Evolutionary conservation across 495 filamentous ascomycete species (phyloP), one percentile per base, ranked within the genome.

Genomic region (Talaromyces ruber): DNA sequence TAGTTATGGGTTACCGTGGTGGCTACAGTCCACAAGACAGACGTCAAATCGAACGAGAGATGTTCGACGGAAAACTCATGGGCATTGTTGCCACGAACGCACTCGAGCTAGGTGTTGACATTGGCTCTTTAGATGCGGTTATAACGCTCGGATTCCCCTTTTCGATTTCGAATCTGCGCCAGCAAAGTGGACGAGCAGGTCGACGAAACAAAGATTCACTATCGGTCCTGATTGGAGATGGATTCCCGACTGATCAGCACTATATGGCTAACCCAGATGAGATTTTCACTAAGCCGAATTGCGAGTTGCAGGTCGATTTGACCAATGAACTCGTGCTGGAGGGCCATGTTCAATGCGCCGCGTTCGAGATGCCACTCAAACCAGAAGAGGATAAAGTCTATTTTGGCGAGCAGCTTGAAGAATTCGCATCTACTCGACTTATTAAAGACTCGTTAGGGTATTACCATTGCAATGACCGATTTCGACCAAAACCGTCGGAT

Each of bases 201-300:
- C 84, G 94, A 60, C 82, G 94, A 61, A 98, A 97, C 66, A 96
- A 91, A 65, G 94, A 99, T 74, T 96, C 92, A 3, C 76, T 99
- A 6, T 93, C 91, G 5, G 85, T 99, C 12, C 78, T 99, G 1
- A 81, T 99, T 3, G 94, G 94, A n/a, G 92, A 96, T 73, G 84
- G 85, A 59, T 96, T 93, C 64, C 88, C 94, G 18, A 91, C 91
- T 0, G 94, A 98, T 70, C 95, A 98, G 68, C 88, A 92, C 71
- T 98, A 94, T 73, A 98, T 98, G 94, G 82, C 89, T 58, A 97
- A 97, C 66, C 94, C 94, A 2, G 86, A 93, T 62, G 93, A 98
- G 71, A 90, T 98, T n/a, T 98, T 98, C 72, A 93, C 87, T 0
- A 88, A 89, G 63, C 92, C 93, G 0, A 96, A 97, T 67, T 89